These are phyloP conservation scores for Rhizopogon vesiculosus DNA, from an alignment of 768 basidiomycete genomes.

Conservation along the genomic window DNA sequence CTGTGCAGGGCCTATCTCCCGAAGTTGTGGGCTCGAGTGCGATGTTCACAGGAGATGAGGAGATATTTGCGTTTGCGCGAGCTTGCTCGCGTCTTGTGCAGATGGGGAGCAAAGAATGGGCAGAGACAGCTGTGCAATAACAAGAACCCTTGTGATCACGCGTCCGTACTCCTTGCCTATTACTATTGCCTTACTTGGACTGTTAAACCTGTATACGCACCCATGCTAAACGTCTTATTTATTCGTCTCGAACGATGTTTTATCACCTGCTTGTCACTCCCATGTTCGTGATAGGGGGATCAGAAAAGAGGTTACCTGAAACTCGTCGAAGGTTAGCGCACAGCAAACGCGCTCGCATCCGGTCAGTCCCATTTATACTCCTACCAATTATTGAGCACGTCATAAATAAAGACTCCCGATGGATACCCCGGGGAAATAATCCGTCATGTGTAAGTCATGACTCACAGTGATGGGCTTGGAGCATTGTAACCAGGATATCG, in stretches of 20 bases:
- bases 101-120: constrained; percentile 92
- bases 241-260: neutral
- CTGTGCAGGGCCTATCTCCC: constrained; percentile 64
- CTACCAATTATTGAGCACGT: too few relatives aligned
- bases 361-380: too few relatives aligned
- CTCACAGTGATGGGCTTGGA: too few relatives aligned
- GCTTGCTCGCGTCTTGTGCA: constrained; percentile 84
- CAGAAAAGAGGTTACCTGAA: too few relatives aligned
- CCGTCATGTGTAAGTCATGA: too few relatives aligned
- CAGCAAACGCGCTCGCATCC: too few relatives aligned
- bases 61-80: constrained; percentile 94
- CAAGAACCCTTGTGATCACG: neutral
- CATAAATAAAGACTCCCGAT: too few relatives aligned
- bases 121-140: constrained; percentile 31
- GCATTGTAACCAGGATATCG: too few relatives aligned
- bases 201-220: neutral
- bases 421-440: too few relatives aligned
- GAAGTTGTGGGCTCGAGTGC: constrained; percentile 78
- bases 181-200: neutral
- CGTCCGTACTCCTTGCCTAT: neutral
- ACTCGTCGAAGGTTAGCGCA: too few relatives aligned
- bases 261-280: too few relatives aligned
- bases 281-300: too few relatives aligned
- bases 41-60: constrained; percentile 96
- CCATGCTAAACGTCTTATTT: neutral